Percentiles rank a stretch among this genome's conserved stretches.
These are phyloP conservation scores for Calophaca sinica DNA, from an alignment of 306 rosid genomes.

Conservation along the genomic window DNA sequence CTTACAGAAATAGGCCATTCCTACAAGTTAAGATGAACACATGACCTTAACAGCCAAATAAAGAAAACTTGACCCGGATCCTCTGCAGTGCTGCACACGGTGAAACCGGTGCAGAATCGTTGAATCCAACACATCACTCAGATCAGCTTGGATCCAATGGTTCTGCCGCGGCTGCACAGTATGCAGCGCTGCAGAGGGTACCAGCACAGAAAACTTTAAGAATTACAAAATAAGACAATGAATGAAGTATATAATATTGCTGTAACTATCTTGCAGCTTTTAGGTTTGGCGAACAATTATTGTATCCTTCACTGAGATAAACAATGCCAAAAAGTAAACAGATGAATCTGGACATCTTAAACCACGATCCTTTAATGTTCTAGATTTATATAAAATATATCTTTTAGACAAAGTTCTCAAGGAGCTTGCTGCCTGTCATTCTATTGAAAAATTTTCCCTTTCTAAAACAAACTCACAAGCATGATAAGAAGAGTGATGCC, in stretches of 20 bases:
- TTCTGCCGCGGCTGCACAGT: too few relatives aligned
- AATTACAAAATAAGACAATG: too few relatives aligned
- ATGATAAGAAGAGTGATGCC: not conserved
- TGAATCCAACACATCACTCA: too few relatives aligned
- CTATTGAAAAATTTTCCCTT: not conserved
- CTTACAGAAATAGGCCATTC: slow-evolving; percentile 96
- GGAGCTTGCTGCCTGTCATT: not conserved
- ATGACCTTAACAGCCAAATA: too few relatives aligned
- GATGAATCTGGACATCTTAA: slow-evolving; percentile 1
- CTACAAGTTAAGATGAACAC: slow-evolving; percentile 51
- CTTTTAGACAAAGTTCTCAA: too few relatives aligned
- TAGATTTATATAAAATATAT: not conserved
- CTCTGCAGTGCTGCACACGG: too few relatives aligned
- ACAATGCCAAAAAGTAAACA: slow-evolving; percentile 18
- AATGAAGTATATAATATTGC: too few relatives aligned
- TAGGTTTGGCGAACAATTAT: not conserved
- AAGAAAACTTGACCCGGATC: too few relatives aligned
- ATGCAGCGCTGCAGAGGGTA: too few relatives aligned
- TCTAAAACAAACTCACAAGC: not conserved
- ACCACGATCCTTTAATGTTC: not conserved
- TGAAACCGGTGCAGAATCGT: too few relatives aligned
- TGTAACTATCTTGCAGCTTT: not conserved
- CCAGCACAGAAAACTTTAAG: too few relatives aligned
- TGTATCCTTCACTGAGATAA: not conserved
- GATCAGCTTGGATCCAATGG: too few relatives aligned